A percentile compares a stretch with the other conserved stretches of the same genome.
Evolutionary conservation across 2,329 filamentous ascomycete genomes (phyloP).

Genomic region (Neonectria hederae): DNA sequence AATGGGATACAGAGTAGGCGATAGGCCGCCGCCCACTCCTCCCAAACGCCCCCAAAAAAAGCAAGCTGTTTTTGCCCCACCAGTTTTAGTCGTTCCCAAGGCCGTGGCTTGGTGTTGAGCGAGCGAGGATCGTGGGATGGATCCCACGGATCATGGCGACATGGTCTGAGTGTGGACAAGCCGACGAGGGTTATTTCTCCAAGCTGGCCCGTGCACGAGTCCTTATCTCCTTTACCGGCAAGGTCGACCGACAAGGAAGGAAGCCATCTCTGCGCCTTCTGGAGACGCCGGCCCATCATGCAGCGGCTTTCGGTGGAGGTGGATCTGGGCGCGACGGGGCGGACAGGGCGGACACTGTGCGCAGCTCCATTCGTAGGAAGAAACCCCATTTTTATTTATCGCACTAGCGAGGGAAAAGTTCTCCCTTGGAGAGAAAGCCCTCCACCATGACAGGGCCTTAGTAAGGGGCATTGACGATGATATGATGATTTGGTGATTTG

Average conservation of each 20-base stretch:
- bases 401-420: constrained; percentile 1
- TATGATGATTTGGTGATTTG: constrained; percentile 22
- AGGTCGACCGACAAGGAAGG: not conserved
- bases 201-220: constrained; percentile 32
- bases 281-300: constrained; percentile 1
- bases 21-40: too few relatives aligned
- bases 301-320: not conserved
- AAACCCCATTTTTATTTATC: not conserved
- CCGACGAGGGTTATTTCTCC: not conserved
- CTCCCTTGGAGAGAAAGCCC: constrained; percentile 1
- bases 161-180: constrained; percentile 27
- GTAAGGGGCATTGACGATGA: constrained; percentile 24
- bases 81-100: not conserved
- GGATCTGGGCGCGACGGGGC: too few relatives aligned
- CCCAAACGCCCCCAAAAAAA: not conserved
- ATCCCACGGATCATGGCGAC: constrained; percentile 13
- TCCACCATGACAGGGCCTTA: constrained; percentile 23
- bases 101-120: constrained; percentile 10
- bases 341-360: too few relatives aligned
- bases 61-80: constrained; percentile 21
- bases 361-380: not conserved
- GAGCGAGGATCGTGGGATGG: constrained; percentile 19
- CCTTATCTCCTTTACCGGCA: constrained; percentile 30
- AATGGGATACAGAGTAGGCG: too few relatives aligned
- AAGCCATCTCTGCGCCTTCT: not conserved